Evolutionary conservation across 805 yeast genomes (phyloP).

Genomic region (Ogataea nakhonphanomensis): DNA sequence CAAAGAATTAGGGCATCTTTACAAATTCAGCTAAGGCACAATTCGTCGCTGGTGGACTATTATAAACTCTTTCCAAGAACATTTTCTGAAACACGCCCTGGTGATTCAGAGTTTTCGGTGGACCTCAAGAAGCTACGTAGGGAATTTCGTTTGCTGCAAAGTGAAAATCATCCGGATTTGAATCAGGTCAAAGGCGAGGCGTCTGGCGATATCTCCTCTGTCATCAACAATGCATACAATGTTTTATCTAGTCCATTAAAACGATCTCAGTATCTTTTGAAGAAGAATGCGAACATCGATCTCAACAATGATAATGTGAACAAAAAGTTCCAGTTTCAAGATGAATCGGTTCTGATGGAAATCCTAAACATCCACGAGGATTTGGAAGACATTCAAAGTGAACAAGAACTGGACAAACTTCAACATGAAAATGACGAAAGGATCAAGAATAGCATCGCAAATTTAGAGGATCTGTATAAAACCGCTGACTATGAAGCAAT

Average conservation of each 20-base stretch:
- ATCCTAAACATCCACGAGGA: conserved; percentile 84
- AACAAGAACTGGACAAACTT: conserved; percentile 53
- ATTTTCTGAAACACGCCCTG: conserved; percentile 64
- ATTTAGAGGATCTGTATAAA: conserved; percentile 46
- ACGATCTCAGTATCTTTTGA: conserved; percentile 61
- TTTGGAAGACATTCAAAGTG: conserved; percentile 60
- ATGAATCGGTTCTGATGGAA: conserved; percentile 60
- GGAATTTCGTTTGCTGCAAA: conserved; percentile 74
- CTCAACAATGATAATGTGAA: conserved; percentile 56
- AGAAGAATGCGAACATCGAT: conserved; percentile 45
- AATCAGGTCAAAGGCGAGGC: conserved; percentile 16
- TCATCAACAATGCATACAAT: conserved; percentile 74
- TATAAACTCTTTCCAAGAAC: conserved; percentile 74
- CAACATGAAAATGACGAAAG: conserved; percentile 55
- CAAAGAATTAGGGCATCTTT: not conserved
- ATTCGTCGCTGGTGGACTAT: conserved; percentile 31
- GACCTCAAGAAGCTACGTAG: conserved; percentile 56
- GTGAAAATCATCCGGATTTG: conserved; percentile 78
- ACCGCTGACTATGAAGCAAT: conserved; percentile 53
- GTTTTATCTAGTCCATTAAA: conserved; percentile 65
- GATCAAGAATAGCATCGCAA: conserved; percentile 43
- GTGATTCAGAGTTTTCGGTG: conserved; percentile 53
- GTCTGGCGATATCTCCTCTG: conserved; percentile 41
- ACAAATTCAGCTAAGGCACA: not conserved
- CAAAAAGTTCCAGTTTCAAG: conserved; percentile 35